These are phyloP conservation scores for Pseudomassariella vexata DNA, from an alignment of 2,329 filamentous ascomycete species.

Conservation along the genomic window DNA sequence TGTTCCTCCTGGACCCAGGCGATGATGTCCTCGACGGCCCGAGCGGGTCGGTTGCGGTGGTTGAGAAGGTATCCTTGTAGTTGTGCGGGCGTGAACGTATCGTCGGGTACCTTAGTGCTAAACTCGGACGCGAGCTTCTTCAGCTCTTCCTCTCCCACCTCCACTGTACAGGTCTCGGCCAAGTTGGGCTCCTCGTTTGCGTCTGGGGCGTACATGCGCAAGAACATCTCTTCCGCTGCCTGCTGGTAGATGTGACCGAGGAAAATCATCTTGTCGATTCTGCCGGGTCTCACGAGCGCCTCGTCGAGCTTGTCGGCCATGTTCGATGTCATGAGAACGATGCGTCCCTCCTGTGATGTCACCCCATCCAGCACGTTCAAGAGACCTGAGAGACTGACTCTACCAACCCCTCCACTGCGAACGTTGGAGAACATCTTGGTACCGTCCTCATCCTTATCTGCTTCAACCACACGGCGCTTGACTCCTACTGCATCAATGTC, in stretches of 20 bases:
- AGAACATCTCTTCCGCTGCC: conserved; percentile 18
- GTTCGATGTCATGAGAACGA: conserved; percentile 66
- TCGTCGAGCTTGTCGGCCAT: conserved; percentile 61
- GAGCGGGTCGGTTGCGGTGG: conserved; percentile 5
- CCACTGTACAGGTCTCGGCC: conserved; percentile 10
- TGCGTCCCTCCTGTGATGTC: conserved; percentile 62
- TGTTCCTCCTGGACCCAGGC: conserved; percentile 1
- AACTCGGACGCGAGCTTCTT: conserved; percentile 6
- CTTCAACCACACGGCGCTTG: no score
- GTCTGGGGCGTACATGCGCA: conserved; percentile 16
- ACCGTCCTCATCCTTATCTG: no score
- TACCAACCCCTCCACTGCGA: no score
- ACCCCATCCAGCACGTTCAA: conserved; percentile 58
- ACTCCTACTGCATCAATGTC: conserved; percentile 71
- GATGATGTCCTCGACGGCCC: not conserved
- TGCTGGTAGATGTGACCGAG: conserved; percentile 36
- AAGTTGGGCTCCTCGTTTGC: conserved; percentile 9
- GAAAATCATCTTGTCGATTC: conserved; percentile 63
- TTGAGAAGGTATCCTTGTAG: conserved; percentile 17
- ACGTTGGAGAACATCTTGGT: no score
- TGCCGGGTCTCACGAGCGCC: conserved; percentile 59
- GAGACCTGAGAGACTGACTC: conserved; percentile 64
- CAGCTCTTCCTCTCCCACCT: conserved; percentile 10
- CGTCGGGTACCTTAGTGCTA: conserved; percentile 11
- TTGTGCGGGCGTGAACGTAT: conserved; percentile 19